Evolutionary conservation across 129 eudicot species (phyloP).

Genomic region (Ambrosia trifida): DNA sequence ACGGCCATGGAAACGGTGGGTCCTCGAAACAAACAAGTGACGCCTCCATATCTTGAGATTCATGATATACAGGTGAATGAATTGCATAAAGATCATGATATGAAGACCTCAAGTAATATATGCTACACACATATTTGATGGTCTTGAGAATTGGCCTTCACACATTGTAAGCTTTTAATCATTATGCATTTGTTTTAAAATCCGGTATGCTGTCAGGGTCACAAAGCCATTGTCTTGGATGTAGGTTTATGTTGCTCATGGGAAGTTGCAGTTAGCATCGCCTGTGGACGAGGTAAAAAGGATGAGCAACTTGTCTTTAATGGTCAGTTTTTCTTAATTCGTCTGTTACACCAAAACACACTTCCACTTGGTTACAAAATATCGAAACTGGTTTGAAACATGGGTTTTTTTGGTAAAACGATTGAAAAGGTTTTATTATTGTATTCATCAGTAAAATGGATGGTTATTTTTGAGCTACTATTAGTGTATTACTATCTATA

Average conservation of each 20-base stretch:
- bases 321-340: slow-evolving; percentile 56
- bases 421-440: too few species aligned
- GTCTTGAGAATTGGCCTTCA: slow-evolving; percentile 97
- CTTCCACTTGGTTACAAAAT: background rate
- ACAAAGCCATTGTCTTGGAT: slow-evolving; percentile 2
- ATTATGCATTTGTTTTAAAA: slow-evolving; percentile 1
- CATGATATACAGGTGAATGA: slow-evolving; percentile 80
- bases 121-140: slow-evolving; percentile 98
- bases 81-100: slow-evolving; percentile 92
- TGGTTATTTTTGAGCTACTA: too few species aligned
- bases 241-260: slow-evolving; percentile 88
- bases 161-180: slow-evolving; percentile 56
- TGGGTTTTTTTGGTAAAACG: too few species aligned
- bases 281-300: slow-evolving; percentile 68
- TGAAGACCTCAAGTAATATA: slow-evolving; percentile 78
- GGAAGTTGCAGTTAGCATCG: slow-evolving; percentile 77
- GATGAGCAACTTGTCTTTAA: slow-evolving; percentile 67
- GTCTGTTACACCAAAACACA: too few species aligned
- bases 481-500: too few species aligned
- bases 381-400: too few species aligned
- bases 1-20: slow-evolving; percentile 93
- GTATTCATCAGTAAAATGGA: too few species aligned
- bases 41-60: slow-evolving; percentile 88
- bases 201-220: background rate
- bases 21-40: slow-evolving; percentile 91